These are phyloP conservation scores for Onygenales sp. DNA, from an alignment of 2,329 filamentous ascomycete genomes.

Conservation along the genomic window DNA sequence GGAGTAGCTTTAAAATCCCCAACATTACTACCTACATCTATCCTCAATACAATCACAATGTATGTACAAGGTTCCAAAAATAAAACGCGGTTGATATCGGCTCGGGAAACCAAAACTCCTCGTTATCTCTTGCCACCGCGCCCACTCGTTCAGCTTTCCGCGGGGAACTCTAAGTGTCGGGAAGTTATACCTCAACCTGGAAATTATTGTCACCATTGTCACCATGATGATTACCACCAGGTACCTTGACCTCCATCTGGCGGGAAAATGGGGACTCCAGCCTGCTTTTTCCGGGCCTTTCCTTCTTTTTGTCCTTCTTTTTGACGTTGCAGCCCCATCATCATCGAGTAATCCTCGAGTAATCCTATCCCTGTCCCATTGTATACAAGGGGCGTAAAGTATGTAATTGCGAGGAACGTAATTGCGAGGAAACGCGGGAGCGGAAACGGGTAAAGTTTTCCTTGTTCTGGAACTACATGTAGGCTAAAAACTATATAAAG, in stretches of 20 bases:
- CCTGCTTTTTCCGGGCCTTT: background rate
- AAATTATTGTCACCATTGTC: background rate
- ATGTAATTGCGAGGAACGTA: too few relatives aligned
- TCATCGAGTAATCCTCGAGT: too few relatives aligned
- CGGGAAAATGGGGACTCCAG: too few relatives aligned
- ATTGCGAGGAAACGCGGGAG: too few relatives aligned
- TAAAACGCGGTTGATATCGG: background rate
- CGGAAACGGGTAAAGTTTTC: too few relatives aligned
- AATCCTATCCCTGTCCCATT: background rate
- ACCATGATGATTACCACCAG: background rate
- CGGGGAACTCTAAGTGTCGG: background rate
- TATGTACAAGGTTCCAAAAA: background rate
- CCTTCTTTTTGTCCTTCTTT: conserved; percentile 8
- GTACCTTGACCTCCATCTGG: background rate
- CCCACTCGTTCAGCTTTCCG: background rate
- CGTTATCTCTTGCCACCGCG: too few relatives aligned
- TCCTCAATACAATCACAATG: background rate
- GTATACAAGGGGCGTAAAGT: background rate
- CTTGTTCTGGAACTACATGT: too few relatives aligned
- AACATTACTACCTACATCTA: background rate
- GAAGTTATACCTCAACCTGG: background rate
- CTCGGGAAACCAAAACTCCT: background rate
- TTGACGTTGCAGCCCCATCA: too few relatives aligned
- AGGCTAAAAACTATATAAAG: too few relatives aligned
- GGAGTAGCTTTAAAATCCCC: background rate